Conservation (phyloP, 176 grass and related monocot species). For the Zea luxurians region DNA sequence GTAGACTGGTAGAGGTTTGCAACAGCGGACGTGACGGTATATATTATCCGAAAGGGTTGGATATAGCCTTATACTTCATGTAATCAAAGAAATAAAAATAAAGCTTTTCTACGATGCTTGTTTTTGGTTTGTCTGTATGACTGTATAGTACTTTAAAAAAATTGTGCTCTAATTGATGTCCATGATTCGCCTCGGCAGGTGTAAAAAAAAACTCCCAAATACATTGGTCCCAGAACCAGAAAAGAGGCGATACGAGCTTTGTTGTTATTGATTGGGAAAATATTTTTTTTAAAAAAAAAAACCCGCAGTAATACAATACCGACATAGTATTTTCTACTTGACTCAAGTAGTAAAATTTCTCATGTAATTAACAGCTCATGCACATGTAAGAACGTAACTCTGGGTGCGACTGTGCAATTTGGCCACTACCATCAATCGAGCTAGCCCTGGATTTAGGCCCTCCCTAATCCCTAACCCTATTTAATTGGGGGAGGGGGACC, state of each 20-base stretch:
- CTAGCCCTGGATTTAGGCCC: constrained; percentile 2
- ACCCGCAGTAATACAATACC: too few relatives aligned
- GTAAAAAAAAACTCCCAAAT: not conserved
- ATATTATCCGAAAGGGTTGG: too few relatives aligned
- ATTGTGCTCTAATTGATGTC: too few relatives aligned
- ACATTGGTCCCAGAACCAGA: not conserved
- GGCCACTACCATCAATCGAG: constrained; percentile 20
- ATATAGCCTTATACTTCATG: too few relatives aligned
- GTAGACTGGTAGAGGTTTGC: too few relatives aligned
- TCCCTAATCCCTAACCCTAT: constrained; percentile 25
- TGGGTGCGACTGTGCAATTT: constrained; percentile 24
- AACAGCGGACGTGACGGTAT: too few relatives aligned
- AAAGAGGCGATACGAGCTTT: not conserved
- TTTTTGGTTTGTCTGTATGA: too few relatives aligned
- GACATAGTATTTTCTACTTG: not conserved
- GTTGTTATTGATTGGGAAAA: not conserved
- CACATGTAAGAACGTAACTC: constrained; percentile 11
- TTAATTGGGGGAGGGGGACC: constrained; percentile 43
- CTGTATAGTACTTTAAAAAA: too few relatives aligned
- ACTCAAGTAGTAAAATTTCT: not conserved
- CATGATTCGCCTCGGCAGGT: too few relatives aligned
- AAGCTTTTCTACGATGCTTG: too few relatives aligned
- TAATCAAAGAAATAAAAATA: too few relatives aligned
- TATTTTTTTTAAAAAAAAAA: not conserved
- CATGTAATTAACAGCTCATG: not conserved